These are phyloP conservation scores for Camelina sativa DNA, from an alignment of 345 rosid species.

Conservation along the genomic window DNA sequence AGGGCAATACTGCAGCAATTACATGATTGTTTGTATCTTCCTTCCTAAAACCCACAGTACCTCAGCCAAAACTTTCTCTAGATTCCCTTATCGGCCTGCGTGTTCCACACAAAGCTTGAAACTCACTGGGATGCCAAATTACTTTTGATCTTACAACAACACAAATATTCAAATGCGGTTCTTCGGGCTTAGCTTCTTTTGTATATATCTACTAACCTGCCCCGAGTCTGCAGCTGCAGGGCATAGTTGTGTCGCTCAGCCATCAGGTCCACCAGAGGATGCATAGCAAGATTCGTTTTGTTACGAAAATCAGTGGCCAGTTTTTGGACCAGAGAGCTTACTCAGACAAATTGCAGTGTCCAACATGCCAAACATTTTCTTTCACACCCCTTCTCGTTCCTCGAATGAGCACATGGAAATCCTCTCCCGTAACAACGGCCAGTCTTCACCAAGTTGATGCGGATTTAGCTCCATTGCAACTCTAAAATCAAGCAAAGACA, in stretches of 20 bases:
- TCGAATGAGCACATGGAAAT: conserved; percentile 62
- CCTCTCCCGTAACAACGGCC: conserved; percentile 88
- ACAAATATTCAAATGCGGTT: conserved; percentile 42
- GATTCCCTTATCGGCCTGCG: conserved; percentile 56
- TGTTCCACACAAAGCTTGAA: conserved; percentile 53
- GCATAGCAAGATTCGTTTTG: conserved; percentile 16
- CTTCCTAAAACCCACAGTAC: conserved; percentile 64
- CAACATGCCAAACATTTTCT: conserved; percentile 35
- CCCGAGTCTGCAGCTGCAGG: conserved; percentile 52
- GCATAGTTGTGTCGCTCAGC: conserved; percentile 39
- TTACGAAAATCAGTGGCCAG: conserved; percentile 16
- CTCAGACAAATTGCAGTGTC: conserved; percentile 33
- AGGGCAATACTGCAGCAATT: conserved; percentile 70
- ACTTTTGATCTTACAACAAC: conserved; percentile 56
- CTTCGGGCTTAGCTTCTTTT: conserved; percentile 44
- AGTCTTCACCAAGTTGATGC: conserved; percentile 91
- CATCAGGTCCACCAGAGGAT: conserved; percentile 49
- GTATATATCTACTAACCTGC: conserved; percentile 48
- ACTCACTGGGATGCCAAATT: conserved; percentile 47
- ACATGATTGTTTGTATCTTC: conserved; percentile 65
- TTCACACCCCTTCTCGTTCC: conserved; percentile 51
- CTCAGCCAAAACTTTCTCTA: conserved; percentile 72
- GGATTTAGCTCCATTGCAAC: conserved; percentile 96
- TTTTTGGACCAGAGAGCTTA: conserved; percentile 45
- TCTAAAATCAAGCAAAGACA: conserved; percentile 88